Evolutionary conservation across 208 protist genomes (phyloP).

Genomic region (Sergeia podlipaevii): DNA sequence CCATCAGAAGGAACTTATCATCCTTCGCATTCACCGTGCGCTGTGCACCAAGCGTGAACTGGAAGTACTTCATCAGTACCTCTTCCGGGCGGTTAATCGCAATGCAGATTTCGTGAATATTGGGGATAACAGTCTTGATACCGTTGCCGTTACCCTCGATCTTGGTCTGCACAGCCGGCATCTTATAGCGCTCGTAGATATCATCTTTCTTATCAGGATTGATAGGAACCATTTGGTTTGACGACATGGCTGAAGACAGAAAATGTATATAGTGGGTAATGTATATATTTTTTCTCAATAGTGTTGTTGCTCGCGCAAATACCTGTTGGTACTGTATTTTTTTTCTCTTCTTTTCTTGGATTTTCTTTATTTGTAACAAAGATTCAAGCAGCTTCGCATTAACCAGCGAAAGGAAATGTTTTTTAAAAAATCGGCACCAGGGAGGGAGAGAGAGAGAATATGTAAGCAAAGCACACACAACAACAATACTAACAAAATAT

Average conservation of each 20-base stretch:
- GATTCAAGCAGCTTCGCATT: too few species aligned
- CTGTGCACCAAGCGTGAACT: constrained; percentile 84
- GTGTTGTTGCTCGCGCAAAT: neutral
- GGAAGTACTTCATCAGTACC: constrained; percentile 89
- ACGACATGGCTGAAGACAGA: constrained; percentile 38
- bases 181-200: constrained; percentile 93
- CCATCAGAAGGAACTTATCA: constrained; percentile 90
- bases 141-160: constrained; percentile 93
- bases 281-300: neutral
- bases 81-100: constrained; percentile 87
- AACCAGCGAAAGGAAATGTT: too few species aligned
- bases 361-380: too few species aligned
- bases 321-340: neutral
- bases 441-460: constrained; percentile 4
- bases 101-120: constrained; percentile 90
- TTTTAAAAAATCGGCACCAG: neutral
- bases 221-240: constrained; percentile 69
- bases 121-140: constrained; percentile 93
- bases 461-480: constrained; percentile 3
- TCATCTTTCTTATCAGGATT: constrained; percentile 88
- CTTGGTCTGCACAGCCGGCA: constrained; percentile 88
- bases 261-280: neutral
- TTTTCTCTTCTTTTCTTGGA: constrained; percentile 9
- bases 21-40: constrained; percentile 73
- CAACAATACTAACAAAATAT: constrained; percentile 7